Percentiles rank a stretch among this genome's conserved stretches.
Evolutionary conservation across 495 filamentous ascomycete genomes (phyloP).

Genomic region (Daldinia bambusicola): DNA sequence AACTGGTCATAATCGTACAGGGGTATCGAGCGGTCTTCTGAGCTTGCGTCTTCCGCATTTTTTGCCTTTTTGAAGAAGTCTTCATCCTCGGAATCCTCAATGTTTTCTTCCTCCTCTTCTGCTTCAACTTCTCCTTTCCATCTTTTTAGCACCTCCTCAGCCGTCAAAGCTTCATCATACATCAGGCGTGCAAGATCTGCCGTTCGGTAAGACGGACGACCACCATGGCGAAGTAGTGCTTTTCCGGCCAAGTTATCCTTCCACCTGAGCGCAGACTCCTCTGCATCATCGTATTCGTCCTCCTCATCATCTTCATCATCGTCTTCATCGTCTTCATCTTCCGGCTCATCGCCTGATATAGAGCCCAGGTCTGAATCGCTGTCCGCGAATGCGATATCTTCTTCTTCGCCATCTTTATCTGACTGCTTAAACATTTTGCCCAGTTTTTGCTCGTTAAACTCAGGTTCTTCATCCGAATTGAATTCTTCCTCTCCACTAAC

Average conservation of each 20-base stretch:
- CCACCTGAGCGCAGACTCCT: slow-evolving; percentile 77
- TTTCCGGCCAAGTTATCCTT: slow-evolving; percentile 85
- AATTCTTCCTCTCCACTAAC: slow-evolving; percentile 70
- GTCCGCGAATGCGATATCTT: slow-evolving; percentile 87
- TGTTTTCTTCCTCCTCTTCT: slow-evolving; percentile 59
- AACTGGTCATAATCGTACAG: slow-evolving; percentile 81
- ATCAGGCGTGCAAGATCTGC: slow-evolving; percentile 84
- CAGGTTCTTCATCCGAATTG: slow-evolving; percentile 63
- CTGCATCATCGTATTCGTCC: slow-evolving; percentile 66
- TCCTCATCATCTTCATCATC: slow-evolving; percentile 61
- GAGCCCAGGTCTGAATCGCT: slow-evolving; percentile 96
- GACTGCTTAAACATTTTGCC: slow-evolving; percentile 64
- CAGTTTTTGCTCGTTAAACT: slow-evolving; percentile 65
- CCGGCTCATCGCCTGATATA: slow-evolving; percentile 76
- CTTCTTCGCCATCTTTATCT: slow-evolving; percentile 57
- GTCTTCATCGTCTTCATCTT: slow-evolving; percentile 59
- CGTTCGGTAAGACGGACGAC: slow-evolving; percentile 74
- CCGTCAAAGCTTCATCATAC: slow-evolving; percentile 83
- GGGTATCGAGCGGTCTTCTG: slow-evolving; percentile 82
- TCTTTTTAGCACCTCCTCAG: slow-evolving; percentile 75
- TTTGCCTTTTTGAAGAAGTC: slow-evolving; percentile 83
- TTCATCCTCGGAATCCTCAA: slow-evolving; percentile 75
- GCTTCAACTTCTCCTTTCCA: slow-evolving; percentile 83
- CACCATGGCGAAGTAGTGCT: slow-evolving; percentile 75
- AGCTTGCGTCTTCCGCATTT: slow-evolving; percentile 66